These are phyloP conservation scores for Cladophialophora psammophila DNA, from an alignment of 2,329 filamentous ascomycete species.

Conservation along the genomic window DNA sequence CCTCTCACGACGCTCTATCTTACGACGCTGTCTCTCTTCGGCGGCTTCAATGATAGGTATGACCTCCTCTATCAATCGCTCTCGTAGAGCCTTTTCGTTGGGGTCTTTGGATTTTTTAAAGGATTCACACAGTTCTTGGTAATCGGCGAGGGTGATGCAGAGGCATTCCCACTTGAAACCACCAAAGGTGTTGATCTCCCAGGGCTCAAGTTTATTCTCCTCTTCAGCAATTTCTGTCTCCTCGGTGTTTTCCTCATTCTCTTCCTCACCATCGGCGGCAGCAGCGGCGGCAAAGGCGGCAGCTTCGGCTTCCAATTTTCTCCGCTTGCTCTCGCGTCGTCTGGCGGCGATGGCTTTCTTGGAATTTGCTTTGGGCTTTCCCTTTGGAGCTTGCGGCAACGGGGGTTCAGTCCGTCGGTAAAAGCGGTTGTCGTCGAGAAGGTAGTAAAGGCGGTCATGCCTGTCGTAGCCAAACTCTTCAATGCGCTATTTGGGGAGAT, in stretches of 20 bases:
- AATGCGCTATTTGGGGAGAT: conserved; percentile 49
- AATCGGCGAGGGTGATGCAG: conserved; percentile 80
- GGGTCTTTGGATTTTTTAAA: conserved; percentile 79
- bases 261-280: conserved; percentile 47
- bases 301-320: conserved; percentile 50
- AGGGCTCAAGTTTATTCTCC: conserved; percentile 47
- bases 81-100: conserved; percentile 81
- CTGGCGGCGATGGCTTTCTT: conserved; percentile 69
- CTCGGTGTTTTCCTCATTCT: conserved; percentile 53
- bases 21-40: conserved; percentile 71
- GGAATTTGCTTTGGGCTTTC: conserved; percentile 70
- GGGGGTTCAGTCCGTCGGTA: conserved; percentile 85
- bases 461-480: conserved; percentile 77
- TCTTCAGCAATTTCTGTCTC: conserved; percentile 46
- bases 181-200: conserved; percentile 70
- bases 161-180: conserved; percentile 90
- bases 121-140: conserved; percentile 72
- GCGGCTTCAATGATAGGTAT: conserved; percentile 84
- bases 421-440: conserved; percentile 91
- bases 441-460: conserved; percentile 84
- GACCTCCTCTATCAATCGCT: conserved; percentile 77
- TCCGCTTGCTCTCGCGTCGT: conserved; percentile 75
- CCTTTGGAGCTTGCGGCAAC: conserved; percentile 60
- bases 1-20: conserved; percentile 76
- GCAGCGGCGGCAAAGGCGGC: conserved; percentile 29